Conservation (phyloP, 495 filamentous ascomycete species). For the Letharia columbiana region DNA sequence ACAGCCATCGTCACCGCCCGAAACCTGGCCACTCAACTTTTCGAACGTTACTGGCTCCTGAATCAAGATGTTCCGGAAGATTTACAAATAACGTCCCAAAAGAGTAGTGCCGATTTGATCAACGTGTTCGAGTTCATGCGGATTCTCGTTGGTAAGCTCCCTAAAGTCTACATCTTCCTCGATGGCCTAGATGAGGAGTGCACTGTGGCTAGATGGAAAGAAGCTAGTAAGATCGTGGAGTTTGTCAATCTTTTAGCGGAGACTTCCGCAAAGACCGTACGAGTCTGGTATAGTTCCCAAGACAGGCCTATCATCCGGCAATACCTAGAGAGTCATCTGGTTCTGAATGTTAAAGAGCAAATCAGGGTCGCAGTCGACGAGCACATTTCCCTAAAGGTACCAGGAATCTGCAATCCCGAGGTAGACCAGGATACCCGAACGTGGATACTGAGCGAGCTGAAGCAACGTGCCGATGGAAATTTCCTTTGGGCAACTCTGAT, state of each 20-base stretch:
- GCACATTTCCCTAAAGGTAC: slow-evolving; percentile 1
- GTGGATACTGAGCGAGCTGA: slow-evolving; percentile 9
- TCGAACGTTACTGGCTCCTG: slow-evolving; percentile 8
- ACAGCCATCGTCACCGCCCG: slow-evolving; percentile 11
- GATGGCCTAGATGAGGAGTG: slow-evolving; percentile 21
- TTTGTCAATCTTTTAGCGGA: slow-evolving; percentile 8
- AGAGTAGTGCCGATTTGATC: neutral
- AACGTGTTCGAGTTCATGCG: neutral
- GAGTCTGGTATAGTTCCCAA: slow-evolving; percentile 20
- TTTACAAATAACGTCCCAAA: slow-evolving; percentile 5
- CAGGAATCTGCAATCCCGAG: slow-evolving; percentile 6
- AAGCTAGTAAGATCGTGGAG: slow-evolving; percentile 8
- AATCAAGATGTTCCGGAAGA: slow-evolving; percentile 17
- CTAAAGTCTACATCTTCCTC: slow-evolving; percentile 17
- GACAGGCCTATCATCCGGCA: slow-evolving; percentile 6
- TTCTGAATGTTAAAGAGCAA: slow-evolving; percentile 11
- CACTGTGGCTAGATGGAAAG: slow-evolving; percentile 3
- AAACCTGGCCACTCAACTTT: slow-evolving; percentile 17
- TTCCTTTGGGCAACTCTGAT: slow-evolving; percentile 23
- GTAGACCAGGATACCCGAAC: slow-evolving; percentile 3
- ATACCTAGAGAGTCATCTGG: neutral
- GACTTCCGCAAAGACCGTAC: neutral
- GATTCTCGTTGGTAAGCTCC: slow-evolving; percentile 4
- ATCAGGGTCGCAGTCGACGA: slow-evolving; percentile 2
- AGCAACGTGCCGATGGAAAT: slow-evolving; percentile 13